phyloP scores from a whole-genome alignment of 306 rosid genomes.

The Vigna unguiculata region DNA sequence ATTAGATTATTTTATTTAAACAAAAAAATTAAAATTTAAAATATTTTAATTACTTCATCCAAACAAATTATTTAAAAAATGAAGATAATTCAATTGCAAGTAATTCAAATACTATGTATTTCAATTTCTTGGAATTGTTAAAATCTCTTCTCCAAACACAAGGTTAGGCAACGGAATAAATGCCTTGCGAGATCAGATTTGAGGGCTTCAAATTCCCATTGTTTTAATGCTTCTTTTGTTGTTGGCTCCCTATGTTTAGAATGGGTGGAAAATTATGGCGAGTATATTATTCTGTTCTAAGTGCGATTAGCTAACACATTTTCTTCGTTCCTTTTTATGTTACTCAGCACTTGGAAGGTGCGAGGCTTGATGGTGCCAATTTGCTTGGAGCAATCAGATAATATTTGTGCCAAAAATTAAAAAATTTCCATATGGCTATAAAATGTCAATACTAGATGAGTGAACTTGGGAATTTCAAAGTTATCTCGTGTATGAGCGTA shows the following conservation, averaged over 20 bases:
- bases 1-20: too few relatives aligned
- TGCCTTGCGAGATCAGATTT: conserved; percentile 4
- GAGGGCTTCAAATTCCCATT: background rate
- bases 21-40: too few relatives aligned
- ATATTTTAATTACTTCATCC: too few relatives aligned
- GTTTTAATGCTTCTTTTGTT: background rate
- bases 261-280: background rate
- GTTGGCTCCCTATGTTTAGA: background rate
- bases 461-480: conserved; percentile 32
- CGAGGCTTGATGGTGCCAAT: conserved; percentile 93
- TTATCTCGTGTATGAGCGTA: conserved; percentile 5
- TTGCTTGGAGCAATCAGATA: conserved; percentile 82
- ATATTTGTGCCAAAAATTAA: conserved; percentile 30
- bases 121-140: too few relatives aligned
- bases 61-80: too few relatives aligned
- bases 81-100: too few relatives aligned
- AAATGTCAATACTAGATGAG: conserved; percentile 24
- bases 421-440: conserved; percentile 24
- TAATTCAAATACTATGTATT: too few relatives aligned
- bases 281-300: conserved; percentile 19
- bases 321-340: conserved; percentile 1
- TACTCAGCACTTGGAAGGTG: conserved; percentile 85
- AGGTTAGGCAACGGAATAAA: conserved; percentile 13
- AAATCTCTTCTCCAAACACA: too few relatives aligned
- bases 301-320: conserved; percentile 1